Evolutionary conservation across 2,329 filamentous ascomycete genomes (phyloP), one percentile per base, ranked within the genome.

Genomic region (Allantophomopsis cytisporea): DNA sequence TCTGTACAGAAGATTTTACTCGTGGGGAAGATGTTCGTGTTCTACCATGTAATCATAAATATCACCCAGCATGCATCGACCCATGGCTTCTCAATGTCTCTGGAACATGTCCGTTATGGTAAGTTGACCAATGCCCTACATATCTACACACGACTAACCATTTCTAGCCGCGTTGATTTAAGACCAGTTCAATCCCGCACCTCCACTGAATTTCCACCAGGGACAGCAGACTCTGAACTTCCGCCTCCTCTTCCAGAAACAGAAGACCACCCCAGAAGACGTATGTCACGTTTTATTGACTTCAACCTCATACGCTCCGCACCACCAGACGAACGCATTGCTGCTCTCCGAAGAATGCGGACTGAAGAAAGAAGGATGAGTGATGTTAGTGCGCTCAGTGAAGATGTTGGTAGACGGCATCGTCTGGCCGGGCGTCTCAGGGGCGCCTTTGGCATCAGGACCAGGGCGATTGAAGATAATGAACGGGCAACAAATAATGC

Each of bases 31-130:
- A 82, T 48, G 73, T 83, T 39, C 68, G 78, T 35, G 74, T 83
- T 1, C 58, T 83, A 32, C 78, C 78, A 30, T 83, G 78, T 53
- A 60, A 73, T 41, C 78, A 83, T 55, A 76, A 78, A 45, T 83
- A 75, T 50, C 78, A 83, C 49, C 77, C 78, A 1, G 63, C 64
- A 35, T 83, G 78, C 48, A 69, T 83, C 41, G 78, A 83, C 48
- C 78, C 77, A 4, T 83, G 78, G 78, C 61, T 83, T 34, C 61
- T 82, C 43, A 79, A 82, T 41, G 71, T 83, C 10, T 80, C 76
- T 10, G 77, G 78, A 43, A 82, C 77, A 21, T 82, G 77, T 55
- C 77, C 77, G 14, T 55, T 82, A 42, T 82, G 77, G 77, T 81
- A 63, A 64, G 73, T 62, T 37, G 17, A 16, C n/a, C 18, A 14